Conservation (phyloP, 768 basidiomycete genomes). For the Boletus bicolor region DNA sequence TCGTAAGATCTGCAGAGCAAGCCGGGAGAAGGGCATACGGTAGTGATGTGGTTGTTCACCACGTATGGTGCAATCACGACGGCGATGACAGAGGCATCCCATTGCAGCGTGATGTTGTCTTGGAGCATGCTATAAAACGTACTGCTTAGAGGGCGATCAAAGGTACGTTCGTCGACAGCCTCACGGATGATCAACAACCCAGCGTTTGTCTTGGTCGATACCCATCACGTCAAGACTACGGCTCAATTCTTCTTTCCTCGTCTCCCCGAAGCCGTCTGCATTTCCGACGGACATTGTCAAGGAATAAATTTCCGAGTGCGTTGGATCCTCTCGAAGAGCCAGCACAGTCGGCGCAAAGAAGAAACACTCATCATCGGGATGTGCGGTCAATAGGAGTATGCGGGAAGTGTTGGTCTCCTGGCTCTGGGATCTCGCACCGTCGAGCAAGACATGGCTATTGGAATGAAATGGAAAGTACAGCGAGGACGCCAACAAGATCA, state of each 20-base stretch:
- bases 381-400: slow-evolving; percentile 78
- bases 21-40: slow-evolving; percentile 41
- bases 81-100: slow-evolving; percentile 62
- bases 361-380: slow-evolving; percentile 93
- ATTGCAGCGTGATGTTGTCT: slow-evolving; percentile 67
- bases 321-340: slow-evolving; percentile 37
- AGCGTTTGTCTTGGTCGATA: slow-evolving; percentile 49
- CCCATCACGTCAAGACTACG: slow-evolving; percentile 68
- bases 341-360: slow-evolving; percentile 89
- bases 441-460: slow-evolving; percentile 22
- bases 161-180: slow-evolving; percentile 27
- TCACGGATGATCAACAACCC: slow-evolving; percentile 70
- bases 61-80: slow-evolving; percentile 58
- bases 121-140: slow-evolving; percentile 53
- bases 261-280: slow-evolving; percentile 69
- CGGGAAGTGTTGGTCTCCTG: slow-evolving; percentile 8
- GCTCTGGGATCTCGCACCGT: not conserved
- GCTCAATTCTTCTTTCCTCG: slow-evolving; percentile 55
- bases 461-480: slow-evolving; percentile 26
- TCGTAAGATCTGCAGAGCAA: not conserved
- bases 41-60: slow-evolving; percentile 53
- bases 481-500: slow-evolving; percentile 20
- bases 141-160: slow-evolving; percentile 8
- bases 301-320: slow-evolving; percentile 44
- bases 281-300: slow-evolving; percentile 79